Evolutionary conservation across 179 eudicot genomes (phyloP).

Genomic region (Actinidia polygama): DNA sequence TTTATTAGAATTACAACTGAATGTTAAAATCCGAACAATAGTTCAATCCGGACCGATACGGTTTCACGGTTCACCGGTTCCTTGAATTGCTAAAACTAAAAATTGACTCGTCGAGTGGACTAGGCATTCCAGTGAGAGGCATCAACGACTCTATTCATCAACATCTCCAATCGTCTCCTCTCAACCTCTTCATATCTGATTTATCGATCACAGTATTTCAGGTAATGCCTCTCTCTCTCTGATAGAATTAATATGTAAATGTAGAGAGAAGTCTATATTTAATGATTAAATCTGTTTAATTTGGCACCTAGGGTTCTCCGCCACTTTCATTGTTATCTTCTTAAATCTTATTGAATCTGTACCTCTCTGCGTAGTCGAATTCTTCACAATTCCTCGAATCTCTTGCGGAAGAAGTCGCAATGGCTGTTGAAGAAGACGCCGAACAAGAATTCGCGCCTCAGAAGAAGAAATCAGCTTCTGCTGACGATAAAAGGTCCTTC

Average conservation of each 20-base stretch:
- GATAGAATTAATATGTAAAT: background rate
- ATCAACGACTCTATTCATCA: background rate
- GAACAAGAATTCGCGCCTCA: slow-evolving; percentile 43
- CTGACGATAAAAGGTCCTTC: slow-evolving; percentile 70
- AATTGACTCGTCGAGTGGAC: too few relatives aligned
- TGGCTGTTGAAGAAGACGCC: slow-evolving; percentile 55
- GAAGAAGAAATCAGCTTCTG: slow-evolving; percentile 58
- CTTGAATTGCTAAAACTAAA: too few relatives aligned
- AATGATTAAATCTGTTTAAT: background rate
- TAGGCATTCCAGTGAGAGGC: background rate
- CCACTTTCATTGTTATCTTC: background rate
- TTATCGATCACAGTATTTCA: background rate
- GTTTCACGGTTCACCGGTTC: too few relatives aligned
- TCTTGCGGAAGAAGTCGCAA: slow-evolving; percentile 7
- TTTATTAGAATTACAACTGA: too few relatives aligned
- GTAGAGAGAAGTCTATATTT: background rate
- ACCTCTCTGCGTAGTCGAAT: background rate
- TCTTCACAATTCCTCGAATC: background rate
- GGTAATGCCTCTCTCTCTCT: background rate
- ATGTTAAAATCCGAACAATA: too few relatives aligned
- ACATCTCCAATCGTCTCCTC: background rate
- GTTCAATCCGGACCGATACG: too few relatives aligned
- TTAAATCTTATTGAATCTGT: background rate
- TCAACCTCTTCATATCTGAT: background rate
- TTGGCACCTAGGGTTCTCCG: slow-evolving; percentile 7